Evolutionary conservation across 352 stramenopile genomes (phyloP).

Genomic region (Globisporangium splendens): DNA sequence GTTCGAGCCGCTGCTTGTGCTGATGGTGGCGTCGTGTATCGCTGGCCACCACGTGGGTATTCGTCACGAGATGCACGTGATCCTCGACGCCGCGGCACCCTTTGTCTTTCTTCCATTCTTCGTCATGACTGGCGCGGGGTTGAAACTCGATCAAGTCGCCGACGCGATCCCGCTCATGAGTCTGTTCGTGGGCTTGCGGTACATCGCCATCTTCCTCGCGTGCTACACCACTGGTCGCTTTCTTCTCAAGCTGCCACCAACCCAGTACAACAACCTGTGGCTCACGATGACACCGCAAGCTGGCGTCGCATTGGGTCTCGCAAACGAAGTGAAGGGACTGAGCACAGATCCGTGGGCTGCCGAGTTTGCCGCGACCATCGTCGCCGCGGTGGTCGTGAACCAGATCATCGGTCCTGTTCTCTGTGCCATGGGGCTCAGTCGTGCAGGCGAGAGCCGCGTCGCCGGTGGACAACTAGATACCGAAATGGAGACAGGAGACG

Average conservation of each 20-base stretch:
- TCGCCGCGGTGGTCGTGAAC: slow-evolving; percentile 66
- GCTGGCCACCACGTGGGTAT: slow-evolving; percentile 57
- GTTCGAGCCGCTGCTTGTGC: slow-evolving; percentile 63
- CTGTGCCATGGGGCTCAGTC: slow-evolving; percentile 48
- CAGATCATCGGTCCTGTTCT: slow-evolving; percentile 68
- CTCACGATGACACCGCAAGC: slow-evolving; percentile 71
- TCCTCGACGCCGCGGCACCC: slow-evolving; percentile 56
- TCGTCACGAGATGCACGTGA: slow-evolving; percentile 76
- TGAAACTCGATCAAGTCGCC: slow-evolving; percentile 67
- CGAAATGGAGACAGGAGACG: no score
- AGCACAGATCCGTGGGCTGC: slow-evolving; percentile 46
- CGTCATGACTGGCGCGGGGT: slow-evolving; percentile 63
- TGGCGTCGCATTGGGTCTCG: slow-evolving; percentile 56
- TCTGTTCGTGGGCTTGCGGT: slow-evolving; percentile 53
- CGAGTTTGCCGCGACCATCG: slow-evolving; percentile 61
- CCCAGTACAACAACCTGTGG: slow-evolving; percentile 74
- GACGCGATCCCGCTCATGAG: slow-evolving; percentile 66
- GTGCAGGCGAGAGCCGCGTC: slow-evolving; percentile 37
- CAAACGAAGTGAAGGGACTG: slow-evolving; percentile 50
- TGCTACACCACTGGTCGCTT: slow-evolving; percentile 60
- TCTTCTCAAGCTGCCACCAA: slow-evolving; percentile 48
- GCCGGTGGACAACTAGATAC: not conserved
- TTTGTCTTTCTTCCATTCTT: slow-evolving; percentile 80
- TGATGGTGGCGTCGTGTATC: slow-evolving; percentile 63
- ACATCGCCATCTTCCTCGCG: slow-evolving; percentile 54